These are phyloP conservation scores for Aspergillus avenaceus DNA, from an alignment of 495 filamentous ascomycete species.

Conservation along the genomic window DNA sequence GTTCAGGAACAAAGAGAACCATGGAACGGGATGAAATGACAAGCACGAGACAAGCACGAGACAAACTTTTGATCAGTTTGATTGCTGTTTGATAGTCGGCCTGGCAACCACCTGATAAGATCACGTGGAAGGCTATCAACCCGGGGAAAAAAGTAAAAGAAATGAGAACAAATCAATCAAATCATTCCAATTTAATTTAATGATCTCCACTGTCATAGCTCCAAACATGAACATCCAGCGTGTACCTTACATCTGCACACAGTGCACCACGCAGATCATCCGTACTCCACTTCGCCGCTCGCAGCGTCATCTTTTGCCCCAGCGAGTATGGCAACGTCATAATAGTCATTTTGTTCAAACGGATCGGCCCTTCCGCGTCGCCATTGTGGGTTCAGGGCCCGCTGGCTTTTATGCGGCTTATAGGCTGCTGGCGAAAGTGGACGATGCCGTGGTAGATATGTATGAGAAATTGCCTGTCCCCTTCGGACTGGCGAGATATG, in stretches of 20 bases:
- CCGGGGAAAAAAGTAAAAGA: too few species aligned
- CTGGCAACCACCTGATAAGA: slow-evolving; percentile 28
- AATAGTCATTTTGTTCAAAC: slow-evolving; percentile 32
- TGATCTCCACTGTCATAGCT: not conserved
- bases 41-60: slow-evolving; percentile 2
- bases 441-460: slow-evolving; percentile 80
- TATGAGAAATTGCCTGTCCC: slow-evolving; percentile 92
- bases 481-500: slow-evolving; percentile 86
- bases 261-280: slow-evolving; percentile 25
- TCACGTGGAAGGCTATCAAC: slow-evolving; percentile 24
- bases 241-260: slow-evolving; percentile 27
- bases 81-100: slow-evolving; percentile 36
- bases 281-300: slow-evolving; percentile 10
- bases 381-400: slow-evolving; percentile 90
- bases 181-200: not conserved
- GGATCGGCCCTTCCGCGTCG: slow-evolving; percentile 65
- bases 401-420: slow-evolving; percentile 95
- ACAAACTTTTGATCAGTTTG: too few species aligned
- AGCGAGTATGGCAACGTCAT: slow-evolving; percentile 17
- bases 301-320: slow-evolving; percentile 2
- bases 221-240: slow-evolving; percentile 23
- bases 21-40: slow-evolving; percentile 22
- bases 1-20: slow-evolving; percentile 24
- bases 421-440: slow-evolving; percentile 69
- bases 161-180: not conserved